Evolutionary conservation across 192 early-diverging fungal genomes (phyloP).

Genomic region (Linnemannia schmuckeri): DNA sequence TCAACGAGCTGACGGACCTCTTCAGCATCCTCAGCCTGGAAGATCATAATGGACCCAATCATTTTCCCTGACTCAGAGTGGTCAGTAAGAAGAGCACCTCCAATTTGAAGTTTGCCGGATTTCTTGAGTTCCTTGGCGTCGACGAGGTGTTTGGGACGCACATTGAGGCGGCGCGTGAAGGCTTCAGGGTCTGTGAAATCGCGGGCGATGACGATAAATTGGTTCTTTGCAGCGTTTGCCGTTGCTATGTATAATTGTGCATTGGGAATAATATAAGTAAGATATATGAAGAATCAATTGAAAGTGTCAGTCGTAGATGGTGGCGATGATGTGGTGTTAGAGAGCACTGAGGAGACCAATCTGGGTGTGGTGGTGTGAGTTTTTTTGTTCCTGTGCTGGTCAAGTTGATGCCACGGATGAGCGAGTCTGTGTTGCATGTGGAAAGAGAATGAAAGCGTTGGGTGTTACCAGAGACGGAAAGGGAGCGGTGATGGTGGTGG

Average conservation of each 20-base stretch:
- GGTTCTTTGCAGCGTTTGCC: constrained; percentile 18
- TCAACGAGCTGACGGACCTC: constrained; percentile 60
- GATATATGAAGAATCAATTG: not conserved
- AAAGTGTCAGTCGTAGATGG: not conserved
- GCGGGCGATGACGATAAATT: constrained; percentile 64
- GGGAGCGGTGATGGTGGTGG: not conserved
- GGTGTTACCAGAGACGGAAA: constrained; percentile 15
- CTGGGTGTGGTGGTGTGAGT: not conserved
- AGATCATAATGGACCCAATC: constrained; percentile 67
- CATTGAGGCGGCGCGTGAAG: constrained; percentile 55
- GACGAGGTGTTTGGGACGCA: constrained; percentile 60
- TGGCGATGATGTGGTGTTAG: too few species aligned
- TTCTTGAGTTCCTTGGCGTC: constrained; percentile 46
- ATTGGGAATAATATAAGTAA: not conserved
- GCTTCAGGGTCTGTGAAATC: constrained; percentile 67
- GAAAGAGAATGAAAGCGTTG: too few species aligned
- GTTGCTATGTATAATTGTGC: not conserved
- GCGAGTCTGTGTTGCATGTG: not conserved
- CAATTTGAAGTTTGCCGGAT: constrained; percentile 55
- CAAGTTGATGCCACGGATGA: too few species aligned
- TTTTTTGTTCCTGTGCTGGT: too few species aligned
- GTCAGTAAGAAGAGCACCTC: constrained; percentile 68
- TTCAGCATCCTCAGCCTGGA: constrained; percentile 60
- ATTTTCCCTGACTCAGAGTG: constrained; percentile 62
- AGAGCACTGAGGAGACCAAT: not conserved